Percentiles rank a stretch among this genome's conserved stretches.
phyloP scores from a whole-genome alignment of 495 filamentous ascomycete species.

The Friedmanniomyces simplex region DNA sequence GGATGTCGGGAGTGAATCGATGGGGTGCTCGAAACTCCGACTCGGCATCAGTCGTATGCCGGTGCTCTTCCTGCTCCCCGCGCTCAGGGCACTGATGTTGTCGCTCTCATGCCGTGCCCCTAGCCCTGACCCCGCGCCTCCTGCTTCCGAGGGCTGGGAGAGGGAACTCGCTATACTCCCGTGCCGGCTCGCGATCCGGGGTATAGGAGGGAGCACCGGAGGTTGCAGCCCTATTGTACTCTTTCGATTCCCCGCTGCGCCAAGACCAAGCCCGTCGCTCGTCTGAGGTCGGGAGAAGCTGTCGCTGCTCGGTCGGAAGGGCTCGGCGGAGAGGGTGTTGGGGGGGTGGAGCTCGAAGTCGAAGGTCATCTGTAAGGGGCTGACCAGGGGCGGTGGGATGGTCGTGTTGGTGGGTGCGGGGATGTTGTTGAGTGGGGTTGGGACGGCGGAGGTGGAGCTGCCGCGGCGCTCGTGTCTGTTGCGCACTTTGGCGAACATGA shows the following conservation, averaged over 20 bases:
- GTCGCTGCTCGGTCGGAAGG: neutral
- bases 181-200: constrained; percentile 12
- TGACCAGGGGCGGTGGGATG: constrained; percentile 4
- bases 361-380: constrained; percentile 20
- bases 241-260: neutral
- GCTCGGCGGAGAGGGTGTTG: neutral
- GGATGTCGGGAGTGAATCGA: neutral
- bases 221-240: constrained; percentile 4
- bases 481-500: constrained; percentile 5
- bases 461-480: neutral
- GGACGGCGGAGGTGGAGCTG: neutral
- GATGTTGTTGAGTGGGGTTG: neutral
- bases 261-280: constrained; percentile 5
- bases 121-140: neutral
- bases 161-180: neutral
- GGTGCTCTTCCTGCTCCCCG: constrained; percentile 4
- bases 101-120: constrained; percentile 9
- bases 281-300: constrained; percentile 5
- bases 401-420: neutral
- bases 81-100: constrained; percentile 2
- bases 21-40: constrained; percentile 4
- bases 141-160: neutral
- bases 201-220: constrained; percentile 16
- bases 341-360: constrained; percentile 18
- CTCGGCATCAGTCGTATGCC: neutral